Conservation (phyloP, 306 rosid genomes). For the Pyrus pyrifolia region DNA sequence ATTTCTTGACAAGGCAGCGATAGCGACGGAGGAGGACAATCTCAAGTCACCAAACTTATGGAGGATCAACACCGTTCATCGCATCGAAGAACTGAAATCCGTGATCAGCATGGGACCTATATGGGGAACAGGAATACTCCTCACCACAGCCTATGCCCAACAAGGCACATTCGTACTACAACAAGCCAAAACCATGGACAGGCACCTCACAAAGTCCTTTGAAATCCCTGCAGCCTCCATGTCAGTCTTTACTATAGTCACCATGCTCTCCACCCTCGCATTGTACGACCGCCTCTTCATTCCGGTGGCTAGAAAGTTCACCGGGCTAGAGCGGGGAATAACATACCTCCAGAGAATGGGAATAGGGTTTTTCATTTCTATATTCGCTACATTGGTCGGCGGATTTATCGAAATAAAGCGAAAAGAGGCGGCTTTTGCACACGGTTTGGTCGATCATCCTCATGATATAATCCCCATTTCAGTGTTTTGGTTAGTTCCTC, state of each 20-base stretch:
- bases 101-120: conserved; percentile 89
- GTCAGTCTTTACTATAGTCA: conserved; percentile 54
- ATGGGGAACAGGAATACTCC: conserved; percentile 88
- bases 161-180: conserved; percentile 76
- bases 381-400: conserved; percentile 62
- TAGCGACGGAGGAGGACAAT: conserved; percentile 47
- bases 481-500: conserved; percentile 83
- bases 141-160: conserved; percentile 86
- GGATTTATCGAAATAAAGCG: conserved; percentile 72
- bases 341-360: conserved; percentile 81
- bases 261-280: conserved; percentile 71
- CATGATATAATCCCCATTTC: conserved; percentile 55
- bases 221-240: conserved; percentile 91
- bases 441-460: conserved; percentile 43
- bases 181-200: conserved; percentile 84
- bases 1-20: conserved; percentile 84
- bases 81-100: conserved; percentile 83
- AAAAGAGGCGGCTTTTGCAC: conserved; percentile 39
- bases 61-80: conserved; percentile 71
- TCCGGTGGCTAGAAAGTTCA: conserved; percentile 49
- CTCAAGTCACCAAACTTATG: conserved; percentile 58
- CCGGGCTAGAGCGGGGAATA: conserved; percentile 86
- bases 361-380: conserved; percentile 68
- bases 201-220: conserved; percentile 53
- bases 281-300: conserved; percentile 66